phyloP scores from a whole-genome alignment of 1,139 yeast species.

The Pichiaceae sp. region DNA sequence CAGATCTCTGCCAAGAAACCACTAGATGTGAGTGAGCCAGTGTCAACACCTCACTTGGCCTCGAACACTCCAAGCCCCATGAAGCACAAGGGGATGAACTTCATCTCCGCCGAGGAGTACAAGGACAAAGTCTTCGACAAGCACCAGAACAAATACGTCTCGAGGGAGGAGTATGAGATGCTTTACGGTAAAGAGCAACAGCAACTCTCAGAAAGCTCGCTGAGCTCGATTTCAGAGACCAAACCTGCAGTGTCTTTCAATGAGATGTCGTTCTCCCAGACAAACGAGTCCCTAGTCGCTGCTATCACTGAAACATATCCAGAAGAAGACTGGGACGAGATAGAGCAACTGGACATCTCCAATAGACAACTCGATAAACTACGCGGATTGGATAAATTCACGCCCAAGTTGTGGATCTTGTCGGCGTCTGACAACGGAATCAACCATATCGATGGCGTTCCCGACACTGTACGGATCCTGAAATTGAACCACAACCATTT shows the following conservation, averaged over 20 bases:
- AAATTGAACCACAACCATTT: conserved; percentile 32
- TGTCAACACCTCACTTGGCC: not conserved
- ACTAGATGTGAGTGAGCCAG: not conserved
- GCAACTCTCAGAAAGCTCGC: not conserved
- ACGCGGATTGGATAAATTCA: conserved; percentile 35
- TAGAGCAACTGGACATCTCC: conserved; percentile 31
- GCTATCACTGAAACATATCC: conserved; percentile 39
- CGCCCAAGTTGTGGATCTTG: conserved; percentile 34
- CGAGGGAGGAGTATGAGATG: conserved; percentile 11
- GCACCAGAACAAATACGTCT: conserved; percentile 17
- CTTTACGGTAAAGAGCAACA: conserved; percentile 1
- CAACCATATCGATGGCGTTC: conserved; percentile 41
- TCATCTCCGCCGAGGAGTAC: conserved; percentile 23
- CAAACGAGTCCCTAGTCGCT: conserved; percentile 36
- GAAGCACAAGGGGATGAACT: conserved; percentile 18
- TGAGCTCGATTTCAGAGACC: not conserved
- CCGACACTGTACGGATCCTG: conserved; percentile 30
- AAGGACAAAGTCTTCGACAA: conserved; percentile 22
- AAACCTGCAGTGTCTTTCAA: conserved; percentile 5
- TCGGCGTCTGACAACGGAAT: conserved; percentile 36
- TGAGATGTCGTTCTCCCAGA: conserved; percentile 40
- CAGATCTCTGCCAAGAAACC: not conserved
- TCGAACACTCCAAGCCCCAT: not conserved
- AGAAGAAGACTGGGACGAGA: conserved; percentile 34
- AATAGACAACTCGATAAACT: conserved; percentile 28